Evolutionary conservation across 306 rosid species (phyloP).

Genomic region (Bauhinia variegata): DNA sequence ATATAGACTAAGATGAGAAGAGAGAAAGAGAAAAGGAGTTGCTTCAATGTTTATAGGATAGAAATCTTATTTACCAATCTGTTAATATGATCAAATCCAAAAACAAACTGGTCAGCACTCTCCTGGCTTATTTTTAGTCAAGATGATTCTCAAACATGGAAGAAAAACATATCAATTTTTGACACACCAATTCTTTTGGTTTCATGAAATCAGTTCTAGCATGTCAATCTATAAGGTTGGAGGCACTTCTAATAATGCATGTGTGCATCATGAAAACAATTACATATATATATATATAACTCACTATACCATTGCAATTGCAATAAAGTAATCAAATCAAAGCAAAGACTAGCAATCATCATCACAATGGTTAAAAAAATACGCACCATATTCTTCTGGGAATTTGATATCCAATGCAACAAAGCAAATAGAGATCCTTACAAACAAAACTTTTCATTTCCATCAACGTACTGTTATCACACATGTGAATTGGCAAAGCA

Average conservation of each 20-base stretch:
- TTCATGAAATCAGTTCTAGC: neutral
- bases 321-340: too few species aligned
- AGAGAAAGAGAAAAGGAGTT: neutral
- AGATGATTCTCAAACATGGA: neutral
- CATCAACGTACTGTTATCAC: neutral
- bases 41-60: conserved; percentile 4
- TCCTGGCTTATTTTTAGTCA: conserved; percentile 1
- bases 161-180: neutral
- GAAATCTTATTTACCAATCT: neutral
- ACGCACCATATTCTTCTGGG: too few species aligned
- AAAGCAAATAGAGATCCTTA: too few species aligned
- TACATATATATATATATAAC: neutral
- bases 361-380: too few species aligned
- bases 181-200: neutral
- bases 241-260: too few species aligned
- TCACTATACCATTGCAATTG: too few species aligned
- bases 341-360: too few species aligned
- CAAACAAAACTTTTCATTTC: neutral
- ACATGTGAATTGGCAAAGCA: too few species aligned
- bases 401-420: neutral
- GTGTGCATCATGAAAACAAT: too few species aligned
- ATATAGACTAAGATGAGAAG: conserved; percentile 30
- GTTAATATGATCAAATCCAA: too few species aligned
- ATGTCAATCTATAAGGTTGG: too few species aligned
- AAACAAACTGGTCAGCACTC: conserved; percentile 28